These are phyloP conservation scores for Eimeria praecox DNA, from an alignment of 169 alveolate genomes.

Conservation along the genomic window DNA sequence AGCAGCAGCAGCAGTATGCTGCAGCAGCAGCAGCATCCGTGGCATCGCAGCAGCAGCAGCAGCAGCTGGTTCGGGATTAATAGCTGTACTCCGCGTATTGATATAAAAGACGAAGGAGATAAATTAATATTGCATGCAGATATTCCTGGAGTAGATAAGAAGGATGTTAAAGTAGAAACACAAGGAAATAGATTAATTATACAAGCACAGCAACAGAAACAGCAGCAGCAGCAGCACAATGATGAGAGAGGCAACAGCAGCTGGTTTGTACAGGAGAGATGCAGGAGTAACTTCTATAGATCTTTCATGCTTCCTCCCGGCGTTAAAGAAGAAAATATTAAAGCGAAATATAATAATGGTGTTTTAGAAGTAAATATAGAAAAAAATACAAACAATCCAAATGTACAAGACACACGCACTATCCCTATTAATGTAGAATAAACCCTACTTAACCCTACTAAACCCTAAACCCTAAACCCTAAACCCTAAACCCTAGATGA, in stretches of 20 bases:
- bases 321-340: slow-evolving; percentile 51
- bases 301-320: slow-evolving; percentile 54
- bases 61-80: background rate
- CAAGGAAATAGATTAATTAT: slow-evolving; percentile 56
- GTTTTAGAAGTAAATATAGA: slow-evolving; percentile 79
- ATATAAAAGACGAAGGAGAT: slow-evolving; percentile 66
- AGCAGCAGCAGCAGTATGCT: background rate
- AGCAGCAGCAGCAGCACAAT: background rate
- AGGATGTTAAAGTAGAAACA: slow-evolving; percentile 60
- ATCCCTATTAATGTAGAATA: background rate
- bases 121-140: slow-evolving; percentile 78
- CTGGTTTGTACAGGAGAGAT: slow-evolving; percentile 65
- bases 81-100: slow-evolving; percentile 73
- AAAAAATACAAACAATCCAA: slow-evolving; percentile 1
- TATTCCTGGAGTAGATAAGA: slow-evolving; percentile 75
- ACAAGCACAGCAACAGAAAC: background rate
- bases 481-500: background rate
- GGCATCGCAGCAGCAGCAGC: background rate
- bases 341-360: slow-evolving; percentile 63
- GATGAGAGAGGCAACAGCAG: background rate
- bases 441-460: slow-evolving; percentile 25
- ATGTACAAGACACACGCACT: background rate
- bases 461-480: slow-evolving; percentile 34
- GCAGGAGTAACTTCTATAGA: slow-evolving; percentile 58
- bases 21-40: background rate